These are phyloP conservation scores for Mycena indigotica DNA, from an alignment of 768 basidiomycete genomes.

Conservation along the genomic window DNA sequence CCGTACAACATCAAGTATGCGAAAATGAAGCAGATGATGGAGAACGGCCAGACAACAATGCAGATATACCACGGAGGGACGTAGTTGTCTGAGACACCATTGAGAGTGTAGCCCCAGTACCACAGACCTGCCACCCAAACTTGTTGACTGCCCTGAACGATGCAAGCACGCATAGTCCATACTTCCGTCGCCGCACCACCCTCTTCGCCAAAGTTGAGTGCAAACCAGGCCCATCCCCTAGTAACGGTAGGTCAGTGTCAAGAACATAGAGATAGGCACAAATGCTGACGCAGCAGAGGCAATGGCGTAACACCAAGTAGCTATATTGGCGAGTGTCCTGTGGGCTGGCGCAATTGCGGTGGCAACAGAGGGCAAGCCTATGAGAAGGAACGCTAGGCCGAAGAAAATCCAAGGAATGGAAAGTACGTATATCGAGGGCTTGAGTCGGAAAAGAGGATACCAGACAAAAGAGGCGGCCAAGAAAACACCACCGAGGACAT, in stretches of 20 bases:
- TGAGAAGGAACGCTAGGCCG: constrained; percentile 86
- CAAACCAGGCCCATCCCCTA: constrained; percentile 84
- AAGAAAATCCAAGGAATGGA: constrained; percentile 91
- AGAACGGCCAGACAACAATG: constrained; percentile 78
- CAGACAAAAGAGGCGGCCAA: constrained; percentile 82
- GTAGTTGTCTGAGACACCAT: constrained; percentile 51
- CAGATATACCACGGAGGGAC: constrained; percentile 85
- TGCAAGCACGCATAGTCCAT: constrained; percentile 88
- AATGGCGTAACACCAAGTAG: constrained; percentile 90
- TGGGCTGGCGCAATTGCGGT: constrained; percentile 61
- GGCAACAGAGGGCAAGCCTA: constrained; percentile 81
- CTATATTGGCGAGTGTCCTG: constrained; percentile 67
- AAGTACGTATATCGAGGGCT: constrained; percentile 85
- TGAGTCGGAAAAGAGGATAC: constrained; percentile 88
- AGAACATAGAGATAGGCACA: too few relatives aligned
- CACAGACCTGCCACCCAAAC: constrained; percentile 94
- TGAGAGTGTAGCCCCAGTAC: constrained; percentile 92
- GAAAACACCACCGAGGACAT: constrained; percentile 90
- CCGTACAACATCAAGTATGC: constrained; percentile 85
- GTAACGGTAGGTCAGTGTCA: too few relatives aligned
- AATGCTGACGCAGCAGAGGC: constrained; percentile 71
- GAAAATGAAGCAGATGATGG: constrained; percentile 74
- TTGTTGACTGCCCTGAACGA: constrained; percentile 94
- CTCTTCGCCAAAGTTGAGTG: constrained; percentile 96
- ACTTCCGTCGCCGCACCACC: constrained; percentile 95